A percentile compares a stretch with the other conserved stretches of the same genome.
These are phyloP conservation scores for Cyberlindnera meyerae DNA, from an alignment of 805 yeast genomes.

Conservation along the genomic window DNA sequence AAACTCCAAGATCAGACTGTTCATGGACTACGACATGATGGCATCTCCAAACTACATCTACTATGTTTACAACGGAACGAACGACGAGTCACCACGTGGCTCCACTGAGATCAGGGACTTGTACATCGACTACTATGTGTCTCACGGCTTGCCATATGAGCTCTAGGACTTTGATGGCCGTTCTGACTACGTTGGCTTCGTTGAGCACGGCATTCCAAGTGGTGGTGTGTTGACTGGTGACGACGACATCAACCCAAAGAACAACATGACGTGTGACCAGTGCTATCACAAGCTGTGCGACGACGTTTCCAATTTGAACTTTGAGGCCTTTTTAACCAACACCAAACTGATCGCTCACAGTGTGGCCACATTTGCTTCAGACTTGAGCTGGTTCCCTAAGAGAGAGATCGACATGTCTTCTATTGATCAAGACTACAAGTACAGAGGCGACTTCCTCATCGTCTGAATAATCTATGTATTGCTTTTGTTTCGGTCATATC, in stretches of 20 bases:
- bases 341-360: constrained; percentile 88
- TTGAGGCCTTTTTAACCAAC: constrained; percentile 81
- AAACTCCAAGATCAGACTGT: constrained; percentile 74
- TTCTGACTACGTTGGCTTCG: constrained; percentile 91
- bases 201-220: constrained; percentile 84
- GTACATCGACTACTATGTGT: constrained; percentile 57
- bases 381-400: constrained; percentile 73
- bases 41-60: constrained; percentile 92
- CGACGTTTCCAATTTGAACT: constrained; percentile 66
- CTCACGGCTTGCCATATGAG: constrained; percentile 69
- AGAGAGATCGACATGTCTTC: constrained; percentile 12
- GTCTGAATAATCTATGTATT: background rate
- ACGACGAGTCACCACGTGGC: constrained; percentile 71
- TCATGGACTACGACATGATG: constrained; percentile 98
- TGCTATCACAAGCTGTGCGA: constrained; percentile 91
- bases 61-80: constrained; percentile 80
- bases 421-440: background rate
- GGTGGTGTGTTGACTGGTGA: constrained; percentile 98
- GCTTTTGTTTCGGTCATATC: background rate
- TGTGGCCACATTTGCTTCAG: constrained; percentile 80
- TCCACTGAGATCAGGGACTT: constrained; percentile 75
- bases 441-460: constrained; percentile 5
- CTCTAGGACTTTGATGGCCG: constrained; percentile 91
- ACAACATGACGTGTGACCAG: constrained; percentile 72
- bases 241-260: constrained; percentile 64